phyloP scores from a whole-genome alignment of 345 rosid genomes.

The Dimocarpus longan region DNA sequence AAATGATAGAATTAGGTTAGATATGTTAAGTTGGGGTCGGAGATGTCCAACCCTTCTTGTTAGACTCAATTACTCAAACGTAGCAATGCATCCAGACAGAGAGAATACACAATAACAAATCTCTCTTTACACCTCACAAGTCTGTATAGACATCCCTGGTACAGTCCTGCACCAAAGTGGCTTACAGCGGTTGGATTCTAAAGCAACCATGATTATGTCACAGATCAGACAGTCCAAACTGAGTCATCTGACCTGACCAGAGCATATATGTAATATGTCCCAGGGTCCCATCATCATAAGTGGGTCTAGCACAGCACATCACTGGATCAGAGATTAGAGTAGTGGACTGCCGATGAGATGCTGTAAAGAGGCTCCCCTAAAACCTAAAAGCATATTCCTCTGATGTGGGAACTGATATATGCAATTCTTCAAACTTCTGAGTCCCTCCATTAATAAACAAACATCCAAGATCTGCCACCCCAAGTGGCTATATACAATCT shows the following conservation, averaged over 20 bases:
- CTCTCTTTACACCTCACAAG: too few species aligned
- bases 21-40: too few species aligned
- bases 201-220: background rate
- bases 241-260: background rate
- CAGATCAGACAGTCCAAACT: background rate
- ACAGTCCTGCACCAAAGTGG: background rate
- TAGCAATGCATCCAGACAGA: too few species aligned
- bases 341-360: background rate
- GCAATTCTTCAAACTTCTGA: too few species aligned
- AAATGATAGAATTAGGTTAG: too few species aligned
- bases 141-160: too few species aligned
- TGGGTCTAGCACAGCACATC: background rate
- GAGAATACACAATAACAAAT: too few species aligned
- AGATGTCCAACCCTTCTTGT: too few species aligned
- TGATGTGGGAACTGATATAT: background rate
- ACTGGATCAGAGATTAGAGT: background rate
- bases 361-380: background rate
- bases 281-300: background rate
- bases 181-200: constrained; percentile 2
- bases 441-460: background rate
- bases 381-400: background rate
- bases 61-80: too few species aligned
- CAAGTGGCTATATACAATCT: background rate
- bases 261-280: background rate
- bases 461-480: too few species aligned